Evolutionary conservation across 1,284 basidiomycete species (phyloP), one percentile per base, ranked within the genome.

Genomic region (Malassezia pachydermatis): DNA sequence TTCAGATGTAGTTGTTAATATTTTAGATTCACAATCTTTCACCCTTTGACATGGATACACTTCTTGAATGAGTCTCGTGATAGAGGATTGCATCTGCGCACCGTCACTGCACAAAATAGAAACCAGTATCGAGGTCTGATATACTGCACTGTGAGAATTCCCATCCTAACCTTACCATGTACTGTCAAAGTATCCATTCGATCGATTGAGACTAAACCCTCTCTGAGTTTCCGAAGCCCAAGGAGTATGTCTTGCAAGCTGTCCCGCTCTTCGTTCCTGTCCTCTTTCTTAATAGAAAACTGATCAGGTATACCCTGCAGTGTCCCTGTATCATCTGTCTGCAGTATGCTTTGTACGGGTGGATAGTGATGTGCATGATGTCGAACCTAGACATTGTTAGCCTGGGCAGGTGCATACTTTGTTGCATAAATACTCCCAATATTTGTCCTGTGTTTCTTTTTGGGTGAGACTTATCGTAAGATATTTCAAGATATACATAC

Each of bases 181-280:
- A 45, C 9, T 7, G 45, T 39, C 10, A 52, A 30, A 7, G 13
- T 20, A 25, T 52, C 50, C 10, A 24, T 34, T 20, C 50, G 38
- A 16, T 16, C 24, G 16, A 20, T 52, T 9, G 50, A 37, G 6
- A 52, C 39, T 2, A 52, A 11, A 10, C 44, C 50, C n/a, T 52
- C 50, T 10, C 50, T 44, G 5, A 52, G 40, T 28, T 47, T 52
- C n/a, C 50, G 50, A 19, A 47, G 16, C 2, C 14, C 10, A 2
- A 42, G 33, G 5, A 52, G 25, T 10, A 52, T 36, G 10, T 23
- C 13, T 13, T 43, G 24, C 14, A 52, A 45, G 23, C 28, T 30
- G 14, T 23, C n/a, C 19, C 14, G 20, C 14, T 27, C 28, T 28
- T 22, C 5, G 2, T 19, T 19, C 7, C 19, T n/a, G 20, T 2